These are phyloP conservation scores for Lathyrus sativus DNA, from an alignment of 306 rosid genomes.

Conservation along the genomic window DNA sequence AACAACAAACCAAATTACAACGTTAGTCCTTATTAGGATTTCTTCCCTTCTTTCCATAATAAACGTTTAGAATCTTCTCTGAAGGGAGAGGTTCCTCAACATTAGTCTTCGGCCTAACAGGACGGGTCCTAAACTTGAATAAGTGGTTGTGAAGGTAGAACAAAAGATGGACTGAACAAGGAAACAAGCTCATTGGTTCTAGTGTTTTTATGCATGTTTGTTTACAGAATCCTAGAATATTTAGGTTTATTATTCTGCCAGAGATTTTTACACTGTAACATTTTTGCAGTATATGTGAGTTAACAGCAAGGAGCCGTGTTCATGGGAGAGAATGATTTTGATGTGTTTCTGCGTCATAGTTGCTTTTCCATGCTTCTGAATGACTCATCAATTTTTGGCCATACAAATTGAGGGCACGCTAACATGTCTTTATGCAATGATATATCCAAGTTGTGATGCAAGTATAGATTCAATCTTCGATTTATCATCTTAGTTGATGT, in stretches of 20 bases:
- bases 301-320: slow-evolving; percentile 35
- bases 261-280: slow-evolving; percentile 18
- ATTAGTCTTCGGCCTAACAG: background rate
- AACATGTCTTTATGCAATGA: no score
- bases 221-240: background rate
- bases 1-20: background rate
- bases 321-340: slow-evolving; percentile 15
- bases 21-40: background rate
- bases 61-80: background rate
- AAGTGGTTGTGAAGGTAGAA: background rate
- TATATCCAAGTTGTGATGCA: no score
- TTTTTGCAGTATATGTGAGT: slow-evolving; percentile 36
- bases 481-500: background rate
- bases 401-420: no score
- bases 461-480: no score
- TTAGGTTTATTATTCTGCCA: slow-evolving; percentile 3
- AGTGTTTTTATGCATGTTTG: background rate
- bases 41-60: background rate
- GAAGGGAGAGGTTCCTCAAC: background rate
- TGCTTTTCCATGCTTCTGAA: slow-evolving; percentile 29
- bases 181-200: background rate
- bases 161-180: background rate
- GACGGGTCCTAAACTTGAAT: background rate
- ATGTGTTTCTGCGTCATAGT: slow-evolving; percentile 12
- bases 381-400: background rate